Conservation (phyloP, 78 protist species). For the Dictyostelium firmibasis region DNA sequence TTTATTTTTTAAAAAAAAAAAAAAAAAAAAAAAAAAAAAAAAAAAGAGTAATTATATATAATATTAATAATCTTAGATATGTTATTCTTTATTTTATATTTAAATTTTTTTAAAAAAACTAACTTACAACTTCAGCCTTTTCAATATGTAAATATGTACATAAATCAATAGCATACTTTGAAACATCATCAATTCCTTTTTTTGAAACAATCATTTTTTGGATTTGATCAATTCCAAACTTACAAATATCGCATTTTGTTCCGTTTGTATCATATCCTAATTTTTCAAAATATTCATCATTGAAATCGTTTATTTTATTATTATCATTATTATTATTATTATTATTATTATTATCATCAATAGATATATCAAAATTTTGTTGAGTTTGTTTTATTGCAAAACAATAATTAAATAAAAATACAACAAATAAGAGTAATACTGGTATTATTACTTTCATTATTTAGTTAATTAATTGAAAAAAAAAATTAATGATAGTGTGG, state of each 20-base stretch:
- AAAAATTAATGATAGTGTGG: not conserved
- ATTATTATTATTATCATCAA: not conserved
- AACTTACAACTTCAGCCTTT: conserved; percentile 59
- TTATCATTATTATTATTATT: not conserved
- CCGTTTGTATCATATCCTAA: conserved; percentile 10
- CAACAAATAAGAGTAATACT: not conserved
- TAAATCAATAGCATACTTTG: not conserved
- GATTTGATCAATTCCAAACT: not conserved
- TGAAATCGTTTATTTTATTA: not conserved
- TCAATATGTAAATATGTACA: conserved; percentile 44
- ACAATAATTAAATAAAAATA: not conserved
- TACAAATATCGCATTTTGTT: conserved; percentile 60
- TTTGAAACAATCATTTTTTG: not conserved
- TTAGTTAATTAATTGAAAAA: not conserved
- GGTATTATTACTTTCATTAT: not conserved
- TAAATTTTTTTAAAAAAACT: not conserved
- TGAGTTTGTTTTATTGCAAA: not conserved
- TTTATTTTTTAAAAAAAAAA: not conserved
- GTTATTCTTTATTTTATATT: not conserved
- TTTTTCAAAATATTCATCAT: not conserved
- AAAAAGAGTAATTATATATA: not conserved
- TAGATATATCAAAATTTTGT: not conserved
- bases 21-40: not conserved
- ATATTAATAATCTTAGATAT: not conserved
- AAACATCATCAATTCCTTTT: not conserved